Evolutionary conservation across 306 rosid species (phyloP), one percentile per base, ranked within the genome.

Genomic region (Quillaja saponaria): DNA sequence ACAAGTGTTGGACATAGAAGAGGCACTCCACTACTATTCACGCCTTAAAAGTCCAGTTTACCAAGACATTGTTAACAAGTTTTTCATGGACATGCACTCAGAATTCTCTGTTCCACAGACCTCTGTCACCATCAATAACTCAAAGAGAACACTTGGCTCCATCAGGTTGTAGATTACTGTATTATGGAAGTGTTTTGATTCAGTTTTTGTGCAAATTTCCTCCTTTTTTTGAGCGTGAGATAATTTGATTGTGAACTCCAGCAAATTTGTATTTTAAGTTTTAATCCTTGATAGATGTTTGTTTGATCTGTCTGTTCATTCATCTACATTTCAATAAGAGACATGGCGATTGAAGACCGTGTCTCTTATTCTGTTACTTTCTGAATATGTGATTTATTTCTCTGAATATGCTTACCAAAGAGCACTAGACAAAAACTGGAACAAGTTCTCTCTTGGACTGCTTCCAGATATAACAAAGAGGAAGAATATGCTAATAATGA

Each of bases 1-100:
- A 54, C 87, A 86, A 49, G 90, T 75, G 21, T 49, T 92, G 76
- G 99, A 92, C 63, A 81, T 92, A 48, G 99, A 92, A 82, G 99
- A 89, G 80, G 99, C 87, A 28, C 76, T 89, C 3, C 89, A 92
- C 81, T 92, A 92, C 76, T 92, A 92, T 77, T 92, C 95, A 64
- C 84, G 94, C 63, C 94, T 92, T 63, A 84, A 58, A 48, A 85
- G 97, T 64, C 87, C 94, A 3, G 82, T 80, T 38, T 94, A 89
- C 72, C 69, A 84, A 33, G 97, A 89, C 55, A 85, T 89, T 45
- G 90, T 94, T 33, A 95, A 94, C 81, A 81, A 85, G 77, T 89
- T 94, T 71, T 87, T 94, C 78, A 69, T 7, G 68, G 91, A 87
- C 28, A 87, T 89, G 68, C 70, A 84, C 74, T 69, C 94, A 3